Evolutionary conservation across 768 basidiomycete species (phyloP).

Genomic region (Pulveroboletus sp.): DNA sequence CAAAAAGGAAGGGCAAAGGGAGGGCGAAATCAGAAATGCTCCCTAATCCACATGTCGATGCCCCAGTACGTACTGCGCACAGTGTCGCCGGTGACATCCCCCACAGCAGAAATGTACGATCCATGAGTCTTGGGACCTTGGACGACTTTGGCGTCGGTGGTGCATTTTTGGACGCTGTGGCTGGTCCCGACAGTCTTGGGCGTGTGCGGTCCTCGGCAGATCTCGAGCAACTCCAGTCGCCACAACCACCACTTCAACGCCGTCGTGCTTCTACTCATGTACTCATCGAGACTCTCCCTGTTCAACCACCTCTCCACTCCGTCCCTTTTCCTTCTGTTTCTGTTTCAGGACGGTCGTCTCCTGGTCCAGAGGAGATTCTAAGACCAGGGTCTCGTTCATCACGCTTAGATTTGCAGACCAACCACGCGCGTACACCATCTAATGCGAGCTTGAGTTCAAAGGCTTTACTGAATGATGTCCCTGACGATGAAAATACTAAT

Average conservation of each 20-base stretch:
- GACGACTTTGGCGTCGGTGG: slow-evolving; percentile 49
- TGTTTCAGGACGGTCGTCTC: slow-evolving; percentile 43
- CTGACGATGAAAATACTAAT: slow-evolving; percentile 31
- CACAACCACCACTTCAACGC: slow-evolving; percentile 38
- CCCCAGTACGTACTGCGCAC: slow-evolving; percentile 37
- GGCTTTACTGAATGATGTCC: slow-evolving; percentile 36
- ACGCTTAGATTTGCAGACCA: slow-evolving; percentile 27
- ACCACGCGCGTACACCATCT: slow-evolving; percentile 47
- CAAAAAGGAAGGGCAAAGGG: slow-evolving; percentile 35
- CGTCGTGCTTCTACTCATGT: slow-evolving; percentile 50
- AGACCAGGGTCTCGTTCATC: slow-evolving; percentile 34
- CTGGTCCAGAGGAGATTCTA: slow-evolving; percentile 36
- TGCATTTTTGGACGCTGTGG: slow-evolving; percentile 41
- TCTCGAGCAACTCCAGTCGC: slow-evolving; percentile 41
- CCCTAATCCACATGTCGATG: slow-evolving; percentile 42
- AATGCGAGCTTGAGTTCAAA: slow-evolving; percentile 48
- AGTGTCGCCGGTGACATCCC: slow-evolving; percentile 40
- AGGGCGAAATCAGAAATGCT: slow-evolving; percentile 36
- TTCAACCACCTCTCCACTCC: slow-evolving; percentile 40
- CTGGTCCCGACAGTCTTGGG: slow-evolving; percentile 23
- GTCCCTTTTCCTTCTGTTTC: slow-evolving; percentile 65
- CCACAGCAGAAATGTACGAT: slow-evolving; percentile 45
- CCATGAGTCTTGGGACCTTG: slow-evolving; percentile 63
- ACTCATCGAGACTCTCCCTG: slow-evolving; percentile 39
- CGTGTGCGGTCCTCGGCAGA: slow-evolving; percentile 62